A percentile compares a stretch with the other conserved stretches of the same genome.
phyloP scores from a whole-genome alignment of 352 stramenopile genomes.

The Detonula confervacea region DNA sequence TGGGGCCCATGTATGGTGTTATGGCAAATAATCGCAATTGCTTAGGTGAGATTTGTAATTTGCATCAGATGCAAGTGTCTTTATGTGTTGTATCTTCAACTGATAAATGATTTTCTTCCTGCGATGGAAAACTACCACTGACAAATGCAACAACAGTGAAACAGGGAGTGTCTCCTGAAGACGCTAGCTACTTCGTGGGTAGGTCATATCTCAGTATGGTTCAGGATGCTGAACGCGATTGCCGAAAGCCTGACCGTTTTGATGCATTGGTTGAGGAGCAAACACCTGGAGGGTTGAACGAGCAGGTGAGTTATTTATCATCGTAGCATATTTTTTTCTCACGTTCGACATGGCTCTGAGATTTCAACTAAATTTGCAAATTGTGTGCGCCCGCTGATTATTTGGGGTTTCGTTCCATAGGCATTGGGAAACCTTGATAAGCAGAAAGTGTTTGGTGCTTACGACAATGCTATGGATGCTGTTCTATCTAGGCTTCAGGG shows the following conservation, averaged over 20 bases:
- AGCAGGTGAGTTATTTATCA: slow-evolving; percentile 64
- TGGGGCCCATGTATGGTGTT: slow-evolving; percentile 78
- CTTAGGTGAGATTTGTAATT: slow-evolving; percentile 45
- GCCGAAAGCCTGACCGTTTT: slow-evolving; percentile 51
- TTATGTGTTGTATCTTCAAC: too few relatives aligned
- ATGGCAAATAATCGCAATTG: slow-evolving; percentile 72
- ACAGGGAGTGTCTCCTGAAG: slow-evolving; percentile 43
- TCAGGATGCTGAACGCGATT: slow-evolving; percentile 59
- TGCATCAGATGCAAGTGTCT: background rate
- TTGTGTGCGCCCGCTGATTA: too few relatives aligned
- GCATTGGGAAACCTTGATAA: slow-evolving; percentile 64
- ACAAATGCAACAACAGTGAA: too few relatives aligned
- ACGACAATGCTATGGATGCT: slow-evolving; percentile 65
- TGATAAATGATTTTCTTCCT: background rate
- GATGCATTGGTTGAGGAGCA: slow-evolving; percentile 82
- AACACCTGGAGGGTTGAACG: slow-evolving; percentile 78
- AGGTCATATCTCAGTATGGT: slow-evolving; percentile 68
- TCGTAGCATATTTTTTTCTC: background rate
- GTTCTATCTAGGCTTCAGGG: slow-evolving; percentile 62
- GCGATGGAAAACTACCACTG: too few relatives aligned
- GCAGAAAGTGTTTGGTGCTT: slow-evolving; percentile 55
- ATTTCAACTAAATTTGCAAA: too few relatives aligned
- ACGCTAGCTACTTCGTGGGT: slow-evolving; percentile 64
- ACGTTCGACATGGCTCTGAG: too few relatives aligned
- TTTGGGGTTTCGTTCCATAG: too few relatives aligned